Conservation (phyloP, 495 filamentous ascomycete genomes). For the Amorphotheca resinae region DNA sequence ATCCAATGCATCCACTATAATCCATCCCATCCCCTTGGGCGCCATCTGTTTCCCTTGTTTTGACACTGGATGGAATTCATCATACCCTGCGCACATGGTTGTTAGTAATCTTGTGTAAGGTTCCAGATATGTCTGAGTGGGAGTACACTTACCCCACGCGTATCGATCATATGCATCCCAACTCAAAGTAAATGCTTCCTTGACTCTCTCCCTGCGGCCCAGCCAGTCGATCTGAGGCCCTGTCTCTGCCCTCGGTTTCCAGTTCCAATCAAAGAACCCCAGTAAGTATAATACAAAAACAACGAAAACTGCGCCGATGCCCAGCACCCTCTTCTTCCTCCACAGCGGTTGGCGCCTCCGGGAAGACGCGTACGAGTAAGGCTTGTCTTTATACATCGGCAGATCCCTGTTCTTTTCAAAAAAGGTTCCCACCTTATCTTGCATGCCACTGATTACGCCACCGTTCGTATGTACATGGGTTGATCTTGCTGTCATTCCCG, state of each 20-base stretch:
- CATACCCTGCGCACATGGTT: constrained; percentile 49
- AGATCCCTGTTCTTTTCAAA: constrained; percentile 43
- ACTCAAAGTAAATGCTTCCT: constrained; percentile 75
- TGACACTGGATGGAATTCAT: constrained; percentile 72
- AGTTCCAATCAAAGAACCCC: constrained; percentile 36
- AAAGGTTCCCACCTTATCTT: constrained; percentile 30
- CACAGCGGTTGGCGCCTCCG: constrained; percentile 33
- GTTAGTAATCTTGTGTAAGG: background rate
- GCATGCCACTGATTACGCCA: constrained; percentile 32
- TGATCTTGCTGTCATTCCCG: constrained; percentile 22
- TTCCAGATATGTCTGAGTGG: background rate
- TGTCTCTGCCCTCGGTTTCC: constrained; percentile 27
- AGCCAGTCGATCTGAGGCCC: constrained; percentile 51
- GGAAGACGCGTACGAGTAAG: constrained; percentile 55
- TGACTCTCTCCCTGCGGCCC: constrained; percentile 68
- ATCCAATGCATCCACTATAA: constrained; percentile 91
- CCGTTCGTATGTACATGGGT: constrained; percentile 21
- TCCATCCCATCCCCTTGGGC: constrained; percentile 81
- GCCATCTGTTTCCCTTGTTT: constrained; percentile 77
- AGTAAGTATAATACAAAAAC: constrained; percentile 44
- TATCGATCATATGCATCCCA: constrained; percentile 89
- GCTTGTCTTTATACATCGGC: constrained; percentile 99
- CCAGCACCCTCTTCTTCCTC: constrained; percentile 41
- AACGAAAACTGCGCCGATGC: constrained; percentile 36
- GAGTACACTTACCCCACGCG: constrained; percentile 70